Conservation (phyloP, 176 grass and related monocot species). For the Chrysopogon serrulatus region DNA sequence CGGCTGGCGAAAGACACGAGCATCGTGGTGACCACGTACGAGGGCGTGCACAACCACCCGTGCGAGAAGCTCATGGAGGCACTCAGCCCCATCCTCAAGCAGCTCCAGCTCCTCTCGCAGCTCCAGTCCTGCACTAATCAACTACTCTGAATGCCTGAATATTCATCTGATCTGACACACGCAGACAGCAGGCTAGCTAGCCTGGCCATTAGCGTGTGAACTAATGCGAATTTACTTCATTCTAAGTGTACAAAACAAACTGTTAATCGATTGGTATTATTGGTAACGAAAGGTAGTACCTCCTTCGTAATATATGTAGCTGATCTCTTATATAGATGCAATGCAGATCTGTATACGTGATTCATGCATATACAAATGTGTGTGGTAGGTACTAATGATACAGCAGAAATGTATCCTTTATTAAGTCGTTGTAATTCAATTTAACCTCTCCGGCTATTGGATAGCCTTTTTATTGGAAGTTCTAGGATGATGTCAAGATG, state of each 20-base stretch:
- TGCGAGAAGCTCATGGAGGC: constrained; percentile 68
- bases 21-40: constrained; percentile 70
- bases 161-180: not conserved
- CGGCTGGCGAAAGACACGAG: constrained; percentile 43
- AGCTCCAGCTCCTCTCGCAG: constrained; percentile 55
- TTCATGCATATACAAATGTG: not conserved
- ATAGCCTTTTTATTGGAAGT: no score
- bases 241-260: not conserved
- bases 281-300: not conserved
- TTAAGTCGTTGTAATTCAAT: no score
- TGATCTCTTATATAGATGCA: not conserved
- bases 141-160: not conserved
- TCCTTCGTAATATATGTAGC: not conserved
- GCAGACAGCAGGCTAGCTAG: not conserved
- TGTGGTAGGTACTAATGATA: not conserved
- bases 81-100: constrained; percentile 42
- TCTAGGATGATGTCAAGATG: no score
- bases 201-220: not conserved
- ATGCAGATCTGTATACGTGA: not conserved
- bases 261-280: not conserved
- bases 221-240: not conserved
- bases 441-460: no score
- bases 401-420: not conserved
- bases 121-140: not conserved
- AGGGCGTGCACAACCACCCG: constrained; percentile 63